Base-by-base conservation (phyloP, 169 alveolate genomes). In the Plasmodium knowlesi region DNA sequence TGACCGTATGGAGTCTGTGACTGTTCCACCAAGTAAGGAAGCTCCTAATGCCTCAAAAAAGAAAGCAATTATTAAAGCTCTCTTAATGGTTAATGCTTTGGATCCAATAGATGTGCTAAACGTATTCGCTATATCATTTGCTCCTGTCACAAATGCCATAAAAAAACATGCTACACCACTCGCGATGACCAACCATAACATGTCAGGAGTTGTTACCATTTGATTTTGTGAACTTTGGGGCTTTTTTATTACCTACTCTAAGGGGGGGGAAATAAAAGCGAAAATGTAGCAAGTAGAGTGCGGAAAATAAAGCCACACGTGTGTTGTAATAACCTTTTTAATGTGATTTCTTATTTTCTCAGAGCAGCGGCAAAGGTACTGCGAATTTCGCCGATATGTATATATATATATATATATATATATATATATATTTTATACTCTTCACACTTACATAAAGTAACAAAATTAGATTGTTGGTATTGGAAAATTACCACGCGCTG, bases 121-220 rank as follows among this genome's bases (percentile, higher is more conserved):
- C 9, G 98, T 95, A 39, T 97, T 97, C 54, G 98, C 98, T 43
- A 97, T 98, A 92, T 97, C 98, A 84, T 97, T 97, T 50, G 98
- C 98, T 34, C 98, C 98, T 8, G 97, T 97, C 6, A 96, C 95
- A 83, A 96, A 83, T 76, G 97, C 98, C 94, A 97, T 89, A 74
- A 95, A 71, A 70, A 92, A 83, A 90, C 97, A 83, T 37, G 95
- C 95, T 46, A 97, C 79, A 32, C 97, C 98, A 34, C 98, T 95
- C 34, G 95, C 92, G 39, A 97, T 81, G 81, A 97, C 98, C 50
- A 95, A 71, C 98, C 98, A 95, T 80, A 97, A 93, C 80, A 94
- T 83, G 82, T 94, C 96, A 50, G 97, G 97, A 94, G 81, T 89
- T 72, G 97, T 84, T 25, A 92, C 94, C 89, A 90, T 96, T 96